Base-by-base conservation (phyloP, 768 basidiomycete genomes). In the Suillus subalutaceus region DNA sequence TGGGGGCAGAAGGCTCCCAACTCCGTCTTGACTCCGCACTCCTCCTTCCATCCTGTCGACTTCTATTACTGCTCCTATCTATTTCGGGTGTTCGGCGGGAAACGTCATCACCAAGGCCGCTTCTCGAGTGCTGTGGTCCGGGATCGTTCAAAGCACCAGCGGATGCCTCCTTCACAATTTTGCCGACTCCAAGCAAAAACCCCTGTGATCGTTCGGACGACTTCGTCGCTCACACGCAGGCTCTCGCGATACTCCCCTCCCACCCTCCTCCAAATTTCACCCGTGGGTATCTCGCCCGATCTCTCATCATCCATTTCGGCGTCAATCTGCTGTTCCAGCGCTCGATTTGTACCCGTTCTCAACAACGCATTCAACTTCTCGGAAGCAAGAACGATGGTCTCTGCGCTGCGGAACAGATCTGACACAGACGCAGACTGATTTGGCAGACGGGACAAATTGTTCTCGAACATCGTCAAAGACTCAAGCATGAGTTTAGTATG, bases 161-260 rank as follows among this genome's bases (percentile, higher is more conserved):
- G 32, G 74, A 77, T 30, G 82, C 75, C 62, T 93, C 92, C 66
- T 87, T 83, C 66, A 93, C 74, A 13, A 90, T 81, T 74, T 85
- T 86, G 40, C 93, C 92, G 7, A 90, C 82, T 40, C 90, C 89
- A n/a, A 94, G 78, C 69, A 94, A 76, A 66, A 94, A 86, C 50
- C 87, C 87, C 88, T 9, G 93, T 94, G 74, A 92, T 80, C 8
- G 86, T 88, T 63, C 93, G 80, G 4, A 94, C 89, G 56, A 93
- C 80, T 73, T 94, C 93, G 73, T 94, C 93, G 67, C 90, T 90
- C 63, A 87, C 84, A 71, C 89, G 81, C 69, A 91, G 68, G 62
- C 86, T 84, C 62, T 94, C 93, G 44, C 92, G 79, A 70, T 87
- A 91, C 68, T 94, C 92, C 10, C 83, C 83, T 1, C 90, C 90